Evolutionary conservation across 2,329 filamentous ascomycete species (phyloP), one percentile per base, ranked within the genome.

Genomic region (Didymella exigua): DNA sequence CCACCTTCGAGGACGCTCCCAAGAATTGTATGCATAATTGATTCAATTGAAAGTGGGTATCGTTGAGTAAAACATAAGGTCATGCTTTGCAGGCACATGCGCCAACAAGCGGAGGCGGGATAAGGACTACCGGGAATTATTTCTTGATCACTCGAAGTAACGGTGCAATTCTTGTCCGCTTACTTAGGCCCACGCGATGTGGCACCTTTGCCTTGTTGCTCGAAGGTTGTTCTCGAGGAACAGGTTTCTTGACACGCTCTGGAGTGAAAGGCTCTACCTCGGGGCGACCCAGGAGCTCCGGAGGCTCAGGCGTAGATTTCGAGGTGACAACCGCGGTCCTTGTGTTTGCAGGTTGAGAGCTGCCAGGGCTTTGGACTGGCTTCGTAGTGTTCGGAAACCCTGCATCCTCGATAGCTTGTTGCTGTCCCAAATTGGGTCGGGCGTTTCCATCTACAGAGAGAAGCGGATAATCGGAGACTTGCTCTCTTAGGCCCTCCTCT

Each of bases 111-210:
- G 27, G 9, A 18, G 19, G 30, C 21, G 27, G 23, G 30, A 10
- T n/a, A 14, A 14, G 26, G 18, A 9, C 14, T 18, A n/a, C 10
- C 14, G 3, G 14, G 13, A 11, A 21, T 45, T 44, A 81, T 65
- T 81, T 81, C 67, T 73, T 77, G 41, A 82, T 70, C 2, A 71
- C 70, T 56, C 78, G 79, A 47, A 82, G 68, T 38, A 82, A 62
- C 8, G 80, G 79, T 36, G 79, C 73, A 47, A 82, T 81, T 49
- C 78, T 75, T 19, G 75, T 76, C 36, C 76, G 74, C 68, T 77
- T 79, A 65, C 79, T 82, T 31, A 82, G 66, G 2, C 80, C 80
- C 36, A 82, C 80, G 21, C 80, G 70, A 43, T 79, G 79, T 2
- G 69, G 63, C 19, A 76, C 70, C 59, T 79, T 80, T 14, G 74